These are phyloP conservation scores for Pouteria campechiana DNA, from an alignment of 179 eudicot genomes.

Conservation along the genomic window DNA sequence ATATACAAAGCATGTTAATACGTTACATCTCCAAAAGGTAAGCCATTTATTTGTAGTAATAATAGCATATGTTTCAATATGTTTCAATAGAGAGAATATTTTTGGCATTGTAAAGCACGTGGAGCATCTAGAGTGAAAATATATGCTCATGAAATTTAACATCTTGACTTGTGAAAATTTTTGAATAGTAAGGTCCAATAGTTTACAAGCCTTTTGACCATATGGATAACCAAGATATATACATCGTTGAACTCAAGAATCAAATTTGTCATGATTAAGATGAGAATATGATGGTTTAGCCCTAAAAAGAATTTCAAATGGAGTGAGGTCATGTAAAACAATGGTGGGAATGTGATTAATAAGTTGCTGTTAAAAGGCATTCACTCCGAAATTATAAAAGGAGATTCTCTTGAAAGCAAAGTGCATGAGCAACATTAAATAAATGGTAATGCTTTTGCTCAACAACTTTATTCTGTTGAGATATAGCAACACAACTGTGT, in stretches of 20 bases:
- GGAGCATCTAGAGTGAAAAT: no score
- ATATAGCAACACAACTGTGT: no score
- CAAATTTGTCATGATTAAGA: neutral
- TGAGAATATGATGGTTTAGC: neutral
- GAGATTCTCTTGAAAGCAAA: neutral
- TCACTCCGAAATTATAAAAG: neutral
- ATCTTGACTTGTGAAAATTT: neutral
- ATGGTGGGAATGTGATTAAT: neutral
- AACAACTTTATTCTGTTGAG: no score
- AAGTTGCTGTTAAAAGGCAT: neutral
- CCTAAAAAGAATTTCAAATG: neutral
- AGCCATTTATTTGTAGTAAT: no score
- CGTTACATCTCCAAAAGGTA: no score
- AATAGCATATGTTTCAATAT: no score
- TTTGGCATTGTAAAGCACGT: no score
- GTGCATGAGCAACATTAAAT: neutral
- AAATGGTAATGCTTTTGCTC: neutral
- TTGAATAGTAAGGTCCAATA: neutral
- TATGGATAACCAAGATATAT: neutral
- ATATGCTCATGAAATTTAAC: no score
- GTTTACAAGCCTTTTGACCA: neutral
- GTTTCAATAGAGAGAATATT: no score
- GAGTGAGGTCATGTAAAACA: neutral
- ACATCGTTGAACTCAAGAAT: neutral
- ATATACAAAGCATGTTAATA: no score